Base-by-base conservation (phyloP, 192 early-diverging fungal genomes). In the Thamnidium elegans region DNA sequence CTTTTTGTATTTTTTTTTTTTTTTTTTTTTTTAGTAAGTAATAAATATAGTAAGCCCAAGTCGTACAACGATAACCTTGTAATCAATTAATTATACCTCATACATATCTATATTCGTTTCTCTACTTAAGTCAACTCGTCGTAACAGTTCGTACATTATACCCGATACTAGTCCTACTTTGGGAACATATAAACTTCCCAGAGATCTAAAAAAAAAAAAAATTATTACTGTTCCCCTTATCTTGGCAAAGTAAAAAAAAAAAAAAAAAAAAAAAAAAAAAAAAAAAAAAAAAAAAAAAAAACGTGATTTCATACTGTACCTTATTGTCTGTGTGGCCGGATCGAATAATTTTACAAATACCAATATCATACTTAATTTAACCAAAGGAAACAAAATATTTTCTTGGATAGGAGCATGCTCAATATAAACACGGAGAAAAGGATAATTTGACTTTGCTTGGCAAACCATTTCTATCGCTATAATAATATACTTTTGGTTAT, bases 291-390 rank as follows among this genome's bases (percentile, higher is more conserved):
- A 0, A 52, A 52, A 8, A 23, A 7, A 53, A 15, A 13, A 13
- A 34, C 14, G 7, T 15, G 20, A 0, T 31, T 31, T 34, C 14
- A n/a, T 4, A 34, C 17, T 7, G 3, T 45, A 59, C 43, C 39
- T 59, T 63, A 98, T 74, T 21, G 46, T 72, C 6, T 74, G 75
- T 1, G 70, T 79, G 2, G 68, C 50, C 0, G 88, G 90, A 63
- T 96, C 89, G 68, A 90, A 97, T 65, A 86, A 86, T 75, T 97
- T 97, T 45, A 95, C 67, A 66, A 95, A 95, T 9, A 99, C 70
- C 65, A 95, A 74, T 46, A 87, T 76, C 11, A 73, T 56, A 11
- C 62, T 15, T n/a, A 48, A 52, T 2, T 32, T 32, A 23, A 58
- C 31, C 20, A 66, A 55, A 11, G 61, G 71, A n/a, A 65, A 66